phyloP scores from a whole-genome alignment of 2,329 filamentous ascomycete genomes.

The Aureobasidium sp. region DNA sequence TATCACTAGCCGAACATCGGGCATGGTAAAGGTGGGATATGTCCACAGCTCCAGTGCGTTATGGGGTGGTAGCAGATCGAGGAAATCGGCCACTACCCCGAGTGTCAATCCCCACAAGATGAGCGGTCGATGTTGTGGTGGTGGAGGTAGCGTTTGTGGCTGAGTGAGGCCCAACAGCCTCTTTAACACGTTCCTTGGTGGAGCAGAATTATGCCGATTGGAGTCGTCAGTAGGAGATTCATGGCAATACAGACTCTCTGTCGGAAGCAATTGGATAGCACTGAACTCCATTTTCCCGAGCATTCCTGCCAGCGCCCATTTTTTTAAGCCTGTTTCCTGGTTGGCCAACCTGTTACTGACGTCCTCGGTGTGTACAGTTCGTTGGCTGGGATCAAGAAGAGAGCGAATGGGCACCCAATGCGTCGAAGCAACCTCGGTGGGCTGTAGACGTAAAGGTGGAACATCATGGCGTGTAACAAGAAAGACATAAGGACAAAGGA shows the following conservation, averaged over 20 bases:
- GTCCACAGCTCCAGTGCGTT: conserved; percentile 56
- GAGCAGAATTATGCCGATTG: neutral
- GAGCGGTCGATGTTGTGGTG: conserved; percentile 39
- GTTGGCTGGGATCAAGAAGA: conserved; percentile 51
- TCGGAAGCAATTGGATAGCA: conserved; percentile 54
- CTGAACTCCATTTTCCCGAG: conserved; percentile 62
- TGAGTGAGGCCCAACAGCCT: neutral
- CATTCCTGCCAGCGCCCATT: conserved; percentile 47
- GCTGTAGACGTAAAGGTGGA: conserved; percentile 54
- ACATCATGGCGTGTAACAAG: conserved; percentile 49
- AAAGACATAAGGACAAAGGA: conserved; percentile 61
- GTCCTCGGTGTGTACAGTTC: conserved; percentile 56
- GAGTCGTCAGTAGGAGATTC: conserved; percentile 24
- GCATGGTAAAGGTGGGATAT: conserved; percentile 59
- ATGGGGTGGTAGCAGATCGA: conserved; percentile 58
- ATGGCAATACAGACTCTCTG: conserved; percentile 51
- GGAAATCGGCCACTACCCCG: conserved; percentile 58
- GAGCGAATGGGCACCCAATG: conserved; percentile 61
- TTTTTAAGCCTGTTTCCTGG: conserved; percentile 46
- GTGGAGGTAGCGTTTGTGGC: conserved; percentile 17
- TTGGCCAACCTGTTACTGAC: conserved; percentile 54
- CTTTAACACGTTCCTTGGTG: neutral
- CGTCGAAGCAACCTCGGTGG: conserved; percentile 58
- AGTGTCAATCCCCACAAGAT: conserved; percentile 62
- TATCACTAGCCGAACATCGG: conserved; percentile 52